These are phyloP conservation scores for Candida endomychidarum DNA, from an alignment of 805 yeast species.

Conservation along the genomic window DNA sequence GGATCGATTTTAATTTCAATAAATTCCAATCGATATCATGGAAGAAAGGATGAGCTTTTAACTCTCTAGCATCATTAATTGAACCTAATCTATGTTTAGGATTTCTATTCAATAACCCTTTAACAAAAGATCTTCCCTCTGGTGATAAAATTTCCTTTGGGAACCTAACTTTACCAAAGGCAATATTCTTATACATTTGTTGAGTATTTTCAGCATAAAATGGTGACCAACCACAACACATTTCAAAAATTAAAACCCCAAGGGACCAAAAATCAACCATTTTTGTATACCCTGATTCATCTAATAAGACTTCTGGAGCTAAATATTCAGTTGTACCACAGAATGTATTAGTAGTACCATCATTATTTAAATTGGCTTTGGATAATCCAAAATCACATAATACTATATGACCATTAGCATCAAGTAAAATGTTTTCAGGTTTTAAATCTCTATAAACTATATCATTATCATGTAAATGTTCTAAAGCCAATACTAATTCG, in stretches of 20 bases:
- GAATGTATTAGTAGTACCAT: slow-evolving; percentile 92
- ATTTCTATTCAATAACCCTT: slow-evolving; percentile 91
- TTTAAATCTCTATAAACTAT: slow-evolving; percentile 95
- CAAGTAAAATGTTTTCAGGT: slow-evolving; percentile 93
- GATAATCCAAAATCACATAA: slow-evolving; percentile 96
- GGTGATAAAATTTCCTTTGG: slow-evolving; percentile 92
- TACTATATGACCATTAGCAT: slow-evolving; percentile 97
- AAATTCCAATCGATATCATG: slow-evolving; percentile 88
- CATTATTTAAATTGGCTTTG: slow-evolving; percentile 83
- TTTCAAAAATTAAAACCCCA: slow-evolving; percentile 94
- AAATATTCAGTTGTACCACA: slow-evolving; percentile 98
- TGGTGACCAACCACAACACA: slow-evolving; percentile 99
- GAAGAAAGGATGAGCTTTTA: slow-evolving; percentile 90
- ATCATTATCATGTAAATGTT: slow-evolving; percentile 92
- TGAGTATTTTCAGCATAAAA: slow-evolving; percentile 97
- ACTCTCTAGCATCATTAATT: slow-evolving; percentile 85
- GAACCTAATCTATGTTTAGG: slow-evolving; percentile 96
- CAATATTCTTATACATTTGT: slow-evolving; percentile 98
- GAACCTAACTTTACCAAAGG: slow-evolving; percentile 95
- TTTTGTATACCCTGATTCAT: slow-evolving; percentile 95
- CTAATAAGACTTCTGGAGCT: slow-evolving; percentile 94
- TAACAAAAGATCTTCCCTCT: slow-evolving; percentile 94
- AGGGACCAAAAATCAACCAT: slow-evolving; percentile 99
- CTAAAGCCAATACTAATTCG: slow-evolving; percentile 88
- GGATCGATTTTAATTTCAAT: slow-evolving; percentile 73